Evolutionary conservation across 176 grass and related monocot genomes (phyloP).

Genomic region (Ananas comosus): DNA sequence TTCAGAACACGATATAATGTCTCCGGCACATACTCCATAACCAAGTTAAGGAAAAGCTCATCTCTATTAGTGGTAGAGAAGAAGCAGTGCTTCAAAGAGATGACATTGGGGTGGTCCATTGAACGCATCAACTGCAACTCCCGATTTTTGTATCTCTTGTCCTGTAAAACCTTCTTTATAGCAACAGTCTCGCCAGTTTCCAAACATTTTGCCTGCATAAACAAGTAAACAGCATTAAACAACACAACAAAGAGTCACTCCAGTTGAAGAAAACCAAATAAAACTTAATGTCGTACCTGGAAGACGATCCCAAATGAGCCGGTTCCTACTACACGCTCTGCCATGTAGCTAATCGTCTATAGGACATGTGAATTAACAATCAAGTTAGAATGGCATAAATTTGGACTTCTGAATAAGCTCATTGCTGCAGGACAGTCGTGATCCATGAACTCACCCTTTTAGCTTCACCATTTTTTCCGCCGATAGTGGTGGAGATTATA

Average conservation of each 20-base stretch:
- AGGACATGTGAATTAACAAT: slow-evolving; percentile 3
- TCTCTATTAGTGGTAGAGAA: slow-evolving; percentile 94
- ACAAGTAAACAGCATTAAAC: slow-evolving; percentile 4
- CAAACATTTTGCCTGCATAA: slow-evolving; percentile 75
- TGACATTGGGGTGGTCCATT: slow-evolving; percentile 87
- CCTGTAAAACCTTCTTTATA: slow-evolving; percentile 95
- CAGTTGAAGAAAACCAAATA: background rate
- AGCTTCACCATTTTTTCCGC: slow-evolving; percentile 82
- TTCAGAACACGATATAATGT: slow-evolving; percentile 75
- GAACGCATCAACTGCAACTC: slow-evolving; percentile 87
- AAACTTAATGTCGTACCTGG: slow-evolving; percentile 31
- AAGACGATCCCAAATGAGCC: slow-evolving; percentile 88
- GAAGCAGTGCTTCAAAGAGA: slow-evolving; percentile 92
- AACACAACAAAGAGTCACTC: background rate
- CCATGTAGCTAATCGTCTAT: slow-evolving; percentile 94
- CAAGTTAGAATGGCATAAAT: slow-evolving; percentile 11
- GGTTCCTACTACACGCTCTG: slow-evolving; percentile 78
- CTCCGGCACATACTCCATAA: slow-evolving; percentile 94
- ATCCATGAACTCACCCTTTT: slow-evolving; percentile 45
- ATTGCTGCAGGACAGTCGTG: background rate
- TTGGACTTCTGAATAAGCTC: too few relatives aligned
- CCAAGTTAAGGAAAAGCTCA: slow-evolving; percentile 95
- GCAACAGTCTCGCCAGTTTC: slow-evolving; percentile 83
- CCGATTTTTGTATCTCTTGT: slow-evolving; percentile 89
- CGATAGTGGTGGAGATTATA: slow-evolving; percentile 89